Conservation (phyloP, 371 early-diverging fungal species). For the Mucor racemosus region DNA sequence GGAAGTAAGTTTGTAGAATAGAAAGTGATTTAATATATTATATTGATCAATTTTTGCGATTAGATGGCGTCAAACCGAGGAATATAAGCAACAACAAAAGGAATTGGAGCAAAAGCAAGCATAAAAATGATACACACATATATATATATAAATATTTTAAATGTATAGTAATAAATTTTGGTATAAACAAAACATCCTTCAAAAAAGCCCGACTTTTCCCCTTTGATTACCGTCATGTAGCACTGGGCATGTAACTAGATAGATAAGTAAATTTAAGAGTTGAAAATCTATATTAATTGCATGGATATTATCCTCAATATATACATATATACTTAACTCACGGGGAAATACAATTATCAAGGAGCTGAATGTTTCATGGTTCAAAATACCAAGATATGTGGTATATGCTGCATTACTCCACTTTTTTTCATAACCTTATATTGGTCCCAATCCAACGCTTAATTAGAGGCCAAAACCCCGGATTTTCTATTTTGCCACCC, state of each 20-base stretch:
- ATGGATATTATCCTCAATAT: background rate
- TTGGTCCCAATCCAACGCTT: background rate
- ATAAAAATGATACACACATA: background rate
- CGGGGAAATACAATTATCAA: background rate
- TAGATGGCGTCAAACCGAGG: constrained; percentile 32
- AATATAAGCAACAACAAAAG: constrained; percentile 27
- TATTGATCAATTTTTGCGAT: background rate
- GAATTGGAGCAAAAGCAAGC: constrained; percentile 16
- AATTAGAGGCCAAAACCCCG: background rate
- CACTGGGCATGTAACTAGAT: background rate
- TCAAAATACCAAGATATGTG: no score
- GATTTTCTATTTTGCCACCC: constrained; percentile 3
- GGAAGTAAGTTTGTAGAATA: constrained; percentile 55
- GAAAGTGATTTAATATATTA: background rate
- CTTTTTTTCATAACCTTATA: background rate
- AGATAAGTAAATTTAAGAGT: background rate
- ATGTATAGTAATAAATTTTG: background rate
- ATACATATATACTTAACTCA: background rate
- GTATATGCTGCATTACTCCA: background rate
- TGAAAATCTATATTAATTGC: background rate
- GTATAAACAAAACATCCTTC: background rate
- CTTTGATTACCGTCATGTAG: constrained; percentile 7
- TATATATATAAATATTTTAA: background rate
- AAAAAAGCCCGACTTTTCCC: constrained; percentile 15
- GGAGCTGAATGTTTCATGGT: background rate